Evolutionary conservation across 306 rosid species (phyloP).

Genomic region (Begonia peltatifolia): DNA sequence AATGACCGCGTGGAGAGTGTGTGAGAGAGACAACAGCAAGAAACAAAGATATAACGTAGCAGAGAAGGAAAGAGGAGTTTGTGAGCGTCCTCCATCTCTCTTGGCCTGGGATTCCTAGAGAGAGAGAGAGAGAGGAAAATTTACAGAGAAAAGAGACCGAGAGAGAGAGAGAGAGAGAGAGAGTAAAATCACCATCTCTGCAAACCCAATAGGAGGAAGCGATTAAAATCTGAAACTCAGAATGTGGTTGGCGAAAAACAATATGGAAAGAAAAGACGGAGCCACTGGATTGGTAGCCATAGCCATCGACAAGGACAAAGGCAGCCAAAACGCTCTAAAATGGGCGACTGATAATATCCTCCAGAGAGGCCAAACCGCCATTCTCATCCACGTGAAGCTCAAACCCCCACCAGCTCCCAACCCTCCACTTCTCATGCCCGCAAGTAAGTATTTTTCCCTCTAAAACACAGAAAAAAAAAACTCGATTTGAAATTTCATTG

Average conservation of each 20-base stretch:
- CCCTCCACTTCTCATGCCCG: constrained; percentile 19
- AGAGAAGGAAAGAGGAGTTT: not conserved
- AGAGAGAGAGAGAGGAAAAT: not conserved
- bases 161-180: too few relatives aligned
- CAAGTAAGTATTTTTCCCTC: constrained; percentile 26
- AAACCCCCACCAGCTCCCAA: constrained; percentile 15
- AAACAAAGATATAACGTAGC: not conserved
- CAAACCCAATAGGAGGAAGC: not conserved
- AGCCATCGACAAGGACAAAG: constrained; percentile 82
- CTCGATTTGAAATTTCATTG: too few relatives aligned
- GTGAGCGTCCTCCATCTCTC: not conserved
- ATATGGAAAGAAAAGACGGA: constrained; percentile 30
- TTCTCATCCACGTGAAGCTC: constrained; percentile 73
- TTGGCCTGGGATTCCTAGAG: not conserved
- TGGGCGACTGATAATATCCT: constrained; percentile 67
- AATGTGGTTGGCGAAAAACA: constrained; percentile 58
- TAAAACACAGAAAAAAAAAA: not conserved
- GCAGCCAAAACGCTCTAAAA: constrained; percentile 76
- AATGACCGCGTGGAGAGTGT: not conserved
- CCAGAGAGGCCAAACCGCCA: constrained; percentile 32
- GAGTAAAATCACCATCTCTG: too few relatives aligned
- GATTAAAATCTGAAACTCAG: not conserved
- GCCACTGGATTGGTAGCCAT: constrained; percentile 59
- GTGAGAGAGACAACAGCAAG: not conserved
- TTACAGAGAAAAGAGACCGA: too few relatives aligned